Conservation (phyloP, 306 rosid species). For the Carpinus fangiana region DNA sequence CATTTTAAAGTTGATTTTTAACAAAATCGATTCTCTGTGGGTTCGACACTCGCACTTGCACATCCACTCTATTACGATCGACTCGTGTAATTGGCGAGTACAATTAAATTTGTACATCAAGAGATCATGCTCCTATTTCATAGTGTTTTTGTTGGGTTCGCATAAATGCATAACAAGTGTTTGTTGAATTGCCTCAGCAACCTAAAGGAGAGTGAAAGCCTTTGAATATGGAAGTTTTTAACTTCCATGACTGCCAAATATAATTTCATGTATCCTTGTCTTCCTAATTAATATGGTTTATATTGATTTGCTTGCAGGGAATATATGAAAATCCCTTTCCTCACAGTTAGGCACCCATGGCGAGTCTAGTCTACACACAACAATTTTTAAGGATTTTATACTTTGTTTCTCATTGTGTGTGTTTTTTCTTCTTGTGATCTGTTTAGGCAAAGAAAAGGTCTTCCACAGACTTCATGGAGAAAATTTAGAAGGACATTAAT, state of each 20-base stretch:
- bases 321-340: background rate
- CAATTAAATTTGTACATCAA: too few relatives aligned
- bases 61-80: too few relatives aligned
- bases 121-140: too few relatives aligned
- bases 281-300: background rate
- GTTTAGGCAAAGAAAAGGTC: conserved; percentile 86
- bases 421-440: background rate
- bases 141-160: too few relatives aligned
- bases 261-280: background rate
- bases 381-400: background rate
- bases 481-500: conserved; percentile 75
- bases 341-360: background rate
- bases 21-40: too few relatives aligned
- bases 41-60: too few relatives aligned
- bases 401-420: background rate
- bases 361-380: background rate
- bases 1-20: too few relatives aligned
- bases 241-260: background rate
- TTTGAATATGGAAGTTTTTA: background rate
- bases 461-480: conserved; percentile 82
- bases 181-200: too few relatives aligned
- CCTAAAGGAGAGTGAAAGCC: too few relatives aligned
- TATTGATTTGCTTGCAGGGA: conserved; percentile 49
- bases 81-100: too few relatives aligned
- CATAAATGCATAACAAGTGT: too few relatives aligned